Conservation (phyloP, 345 rosid genomes). For the Boechera stricta region DNA sequence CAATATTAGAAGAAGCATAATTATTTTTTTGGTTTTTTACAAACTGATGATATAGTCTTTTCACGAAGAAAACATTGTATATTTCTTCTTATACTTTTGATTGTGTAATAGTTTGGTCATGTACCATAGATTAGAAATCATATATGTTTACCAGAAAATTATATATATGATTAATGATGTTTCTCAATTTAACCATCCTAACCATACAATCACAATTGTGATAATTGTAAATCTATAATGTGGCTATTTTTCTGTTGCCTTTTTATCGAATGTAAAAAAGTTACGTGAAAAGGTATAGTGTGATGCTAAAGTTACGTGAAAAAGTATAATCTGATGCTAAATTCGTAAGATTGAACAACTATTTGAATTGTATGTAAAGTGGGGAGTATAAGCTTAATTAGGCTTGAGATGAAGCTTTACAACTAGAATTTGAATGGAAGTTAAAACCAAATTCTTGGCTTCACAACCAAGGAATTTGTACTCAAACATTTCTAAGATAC, state of each 20-base stretch:
- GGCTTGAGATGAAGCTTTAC: conserved; percentile 3
- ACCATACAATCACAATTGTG: neutral
- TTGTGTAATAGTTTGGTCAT: conserved; percentile 19
- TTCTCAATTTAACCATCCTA: neutral
- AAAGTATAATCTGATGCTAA: neutral
- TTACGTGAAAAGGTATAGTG: conserved; percentile 12
- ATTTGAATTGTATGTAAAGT: neutral
- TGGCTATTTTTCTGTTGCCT: neutral
- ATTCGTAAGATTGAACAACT: neutral
- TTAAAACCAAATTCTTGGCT: neutral
- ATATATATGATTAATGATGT: neutral
- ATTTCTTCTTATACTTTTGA: neutral
- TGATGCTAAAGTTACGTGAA: conserved; percentile 1
- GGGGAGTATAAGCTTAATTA: neutral
- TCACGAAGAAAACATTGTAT: conserved; percentile 16
- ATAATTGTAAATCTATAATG: neutral
- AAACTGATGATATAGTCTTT: conserved; percentile 2
- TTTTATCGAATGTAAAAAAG: neutral
- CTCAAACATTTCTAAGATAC: neutral
- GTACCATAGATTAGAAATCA: neutral
- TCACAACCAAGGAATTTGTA: neutral
- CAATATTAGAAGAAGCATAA: neutral
- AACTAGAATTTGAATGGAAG: neutral
- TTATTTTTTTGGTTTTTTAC: neutral
- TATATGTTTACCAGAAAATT: neutral